Evolutionary conservation across 2,329 filamentous ascomycete genomes (phyloP), one percentile per base, ranked within the genome.

Genomic region (Fusarium liriodendri): DNA sequence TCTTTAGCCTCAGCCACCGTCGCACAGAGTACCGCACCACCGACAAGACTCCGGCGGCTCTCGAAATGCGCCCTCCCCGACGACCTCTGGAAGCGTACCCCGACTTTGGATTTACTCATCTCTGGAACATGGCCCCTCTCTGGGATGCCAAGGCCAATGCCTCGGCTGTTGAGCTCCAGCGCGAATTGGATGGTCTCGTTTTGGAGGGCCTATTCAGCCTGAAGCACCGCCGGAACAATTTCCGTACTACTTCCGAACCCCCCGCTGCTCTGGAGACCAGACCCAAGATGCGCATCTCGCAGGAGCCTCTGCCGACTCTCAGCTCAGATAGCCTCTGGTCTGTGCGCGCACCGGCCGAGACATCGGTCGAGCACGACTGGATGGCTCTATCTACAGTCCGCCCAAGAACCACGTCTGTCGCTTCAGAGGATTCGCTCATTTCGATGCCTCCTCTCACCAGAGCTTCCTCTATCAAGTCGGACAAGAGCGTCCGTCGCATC

Each of bases 311-410:
- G 32, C 77, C 78, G 22, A 73, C 66, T 29, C 73, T 85, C 54
- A 75, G 66, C 40, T 83, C 83, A 57, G 77, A 78, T 66, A 76
- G 75, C 57, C 82, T 85, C 59, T 84, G 83, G 83, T 76, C 74
- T 65, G 77, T 79, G 77, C 77, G 61, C 20, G 47, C 67, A 54
- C 67, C 65, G 45, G 45, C 62, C 74, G 65, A 73, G 61, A 70
- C 62, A 55, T 52, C 57, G 47, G 60, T 61, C 60, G 65, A 68
- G 38, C 47, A 67, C 14, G 69, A 79, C 69, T 79, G 77, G 77
- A 67, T 79, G 42, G 63, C 66, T 37, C 58, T 68, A n/a, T 78
- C 77, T 45, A 71, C 77, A 55, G 63, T 66, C 55, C 62, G 75
- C 38, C 71, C 74, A 45, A 70, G 70, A 62, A 42, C 70, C n/a